Percentiles rank a stretch among this genome's conserved stretches.
phyloP scores from a whole-genome alignment of 2,329 filamentous ascomycete species.

The Thelonectria blattea region DNA sequence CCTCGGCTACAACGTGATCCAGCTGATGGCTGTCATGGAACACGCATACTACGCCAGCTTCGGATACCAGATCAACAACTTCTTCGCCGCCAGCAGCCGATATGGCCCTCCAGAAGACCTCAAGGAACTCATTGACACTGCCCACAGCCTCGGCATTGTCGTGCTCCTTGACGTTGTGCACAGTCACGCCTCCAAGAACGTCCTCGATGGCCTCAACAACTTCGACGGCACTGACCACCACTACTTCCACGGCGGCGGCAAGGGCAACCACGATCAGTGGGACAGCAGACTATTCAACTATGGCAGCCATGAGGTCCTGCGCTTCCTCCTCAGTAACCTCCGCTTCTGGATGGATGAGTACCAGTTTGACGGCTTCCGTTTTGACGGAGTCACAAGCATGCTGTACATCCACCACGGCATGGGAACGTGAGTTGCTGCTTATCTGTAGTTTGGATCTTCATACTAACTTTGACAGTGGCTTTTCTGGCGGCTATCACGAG shows the following conservation, averaged over 20 bases:
- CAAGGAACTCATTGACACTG: slow-evolving; percentile 95
- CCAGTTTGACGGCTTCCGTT: slow-evolving; percentile 93
- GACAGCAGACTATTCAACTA: slow-evolving; percentile 98
- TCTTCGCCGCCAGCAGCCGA: slow-evolving; percentile 95
- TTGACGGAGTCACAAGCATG: slow-evolving; percentile 99
- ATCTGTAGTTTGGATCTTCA: background rate
- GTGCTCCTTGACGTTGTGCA: slow-evolving; percentile 96
- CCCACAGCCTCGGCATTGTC: slow-evolving; percentile 87
- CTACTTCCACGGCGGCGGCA: slow-evolving; percentile 90
- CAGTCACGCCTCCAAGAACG: slow-evolving; percentile 97
- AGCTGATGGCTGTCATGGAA: slow-evolving; percentile 99
- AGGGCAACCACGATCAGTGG: slow-evolving; percentile 91
- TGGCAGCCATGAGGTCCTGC: slow-evolving; percentile 88
- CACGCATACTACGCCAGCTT: slow-evolving; percentile 99
- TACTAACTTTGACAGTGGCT: slow-evolving; percentile 65
- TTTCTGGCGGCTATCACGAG: slow-evolving; percentile 97
- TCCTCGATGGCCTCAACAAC: slow-evolving; percentile 91
- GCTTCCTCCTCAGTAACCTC: slow-evolving; percentile 95
- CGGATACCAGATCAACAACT: slow-evolving; percentile 98
- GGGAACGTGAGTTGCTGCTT: slow-evolving; percentile 73
- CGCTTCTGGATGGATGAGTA: slow-evolving; percentile 99
- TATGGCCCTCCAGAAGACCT: slow-evolving; percentile 94
- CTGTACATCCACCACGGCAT: slow-evolving; percentile 95
- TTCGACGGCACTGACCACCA: slow-evolving; percentile 95
- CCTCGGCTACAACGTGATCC: slow-evolving; percentile 95